Evolutionary conservation across 768 basidiomycete genomes (phyloP).

Genomic region (Gymnopilus junonius): DNA sequence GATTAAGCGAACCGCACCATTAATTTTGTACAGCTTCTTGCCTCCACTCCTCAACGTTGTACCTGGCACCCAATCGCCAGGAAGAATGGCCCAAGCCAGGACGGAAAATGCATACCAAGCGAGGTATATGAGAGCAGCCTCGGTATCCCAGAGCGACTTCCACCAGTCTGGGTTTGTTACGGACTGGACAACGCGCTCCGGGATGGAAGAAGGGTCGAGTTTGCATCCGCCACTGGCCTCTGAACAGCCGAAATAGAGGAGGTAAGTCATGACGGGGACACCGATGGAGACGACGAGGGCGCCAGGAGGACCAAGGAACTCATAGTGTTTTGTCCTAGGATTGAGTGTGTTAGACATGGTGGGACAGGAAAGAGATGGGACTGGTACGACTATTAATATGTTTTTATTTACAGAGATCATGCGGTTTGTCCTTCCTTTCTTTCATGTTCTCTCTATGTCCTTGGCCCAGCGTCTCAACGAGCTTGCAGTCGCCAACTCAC

Average conservation of each 20-base stretch:
- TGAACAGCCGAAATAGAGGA: constrained; percentile 79
- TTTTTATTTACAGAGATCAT: neutral
- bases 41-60: constrained; percentile 73
- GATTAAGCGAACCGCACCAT: constrained; percentile 61
- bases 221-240: constrained; percentile 74
- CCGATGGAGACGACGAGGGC: constrained; percentile 71
- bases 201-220: constrained; percentile 49
- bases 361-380: constrained; percentile 10
- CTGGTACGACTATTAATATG: constrained; percentile 9
- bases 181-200: constrained; percentile 47
- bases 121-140: constrained; percentile 77
- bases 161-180: constrained; percentile 64
- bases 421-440: constrained; percentile 9
- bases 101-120: constrained; percentile 94
- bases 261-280: constrained; percentile 74
- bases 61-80: constrained; percentile 74
- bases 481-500: constrained; percentile 67
- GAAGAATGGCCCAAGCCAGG: constrained; percentile 79
- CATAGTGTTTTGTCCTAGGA: constrained; percentile 73
- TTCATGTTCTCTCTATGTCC: constrained; percentile 40
- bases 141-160: constrained; percentile 79
- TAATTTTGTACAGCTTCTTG: constrained; percentile 89
- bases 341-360: constrained; percentile 50
- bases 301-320: constrained; percentile 84
- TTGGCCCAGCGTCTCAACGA: constrained; percentile 70